Base-by-base conservation (phyloP, 257 asterid genomes). In the Nicotiana tabacum region DNA sequence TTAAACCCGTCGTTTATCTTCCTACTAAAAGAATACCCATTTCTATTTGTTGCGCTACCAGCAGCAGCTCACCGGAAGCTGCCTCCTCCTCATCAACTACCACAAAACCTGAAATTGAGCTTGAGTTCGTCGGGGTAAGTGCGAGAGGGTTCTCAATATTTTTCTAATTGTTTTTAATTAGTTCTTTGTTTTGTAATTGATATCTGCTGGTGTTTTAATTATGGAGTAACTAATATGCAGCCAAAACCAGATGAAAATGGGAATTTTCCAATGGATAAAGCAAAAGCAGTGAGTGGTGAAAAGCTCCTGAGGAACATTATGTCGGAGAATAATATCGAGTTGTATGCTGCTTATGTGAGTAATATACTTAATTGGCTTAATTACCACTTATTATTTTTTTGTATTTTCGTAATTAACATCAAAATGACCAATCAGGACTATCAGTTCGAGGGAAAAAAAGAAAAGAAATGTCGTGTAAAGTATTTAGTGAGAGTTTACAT, bases 231-330 rank as follows among this genome's bases (percentile, higher is more conserved):
- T 15, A 58, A 77, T 43, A 80, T 78, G 86, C 46, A 95, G 98
- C 97, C 96, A 84, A 92, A 95, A 81, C 84, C 92, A 62, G 95
- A 90, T 61, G 92, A 69, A 66, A 88, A 89, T 85, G 92, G 89
- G 62, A 83, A 89, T 61, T 88, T 89, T 77, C 91, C 92, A 2
- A 89, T 92, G 87, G 91, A 91, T 83, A 92, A 37, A 87, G 91
- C 92, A 76, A 90, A 83, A n/a, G 95, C 92, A 37, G 76, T 88
- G 12, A 94, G 99, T 84, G 98, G 98, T 64, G 97, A 92, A 81
- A 92, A 95, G 89, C 89, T 95, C 86, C 93, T 95, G 3, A 88
- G 99, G 91, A 95, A 80, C 90, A 92, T 95, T 70, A 94, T 94
- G 99, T 84, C 46, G 84, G 98, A 92, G 76, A 92, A 90, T 89